These are phyloP conservation scores for Centrapalus pauciflorus DNA, from an alignment of 129 eudicot genomes.

Conservation along the genomic window DNA sequence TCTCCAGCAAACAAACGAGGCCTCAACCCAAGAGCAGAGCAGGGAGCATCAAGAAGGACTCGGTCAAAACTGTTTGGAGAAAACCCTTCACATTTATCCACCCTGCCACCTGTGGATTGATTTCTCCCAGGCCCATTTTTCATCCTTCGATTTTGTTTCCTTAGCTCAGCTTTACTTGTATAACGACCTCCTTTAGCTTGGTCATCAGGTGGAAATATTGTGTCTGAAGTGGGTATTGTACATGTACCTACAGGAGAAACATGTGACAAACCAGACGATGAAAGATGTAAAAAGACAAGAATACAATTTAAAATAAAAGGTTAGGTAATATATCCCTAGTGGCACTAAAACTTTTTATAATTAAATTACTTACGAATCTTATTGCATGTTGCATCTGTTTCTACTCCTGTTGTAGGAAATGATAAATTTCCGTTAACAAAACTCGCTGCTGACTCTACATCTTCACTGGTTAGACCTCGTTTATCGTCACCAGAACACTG, in stretches of 20 bases:
- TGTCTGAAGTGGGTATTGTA: conserved; percentile 4
- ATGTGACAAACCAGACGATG: too few species aligned
- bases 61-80: conserved; percentile 92
- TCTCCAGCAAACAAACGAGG: conserved; percentile 91
- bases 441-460: conserved; percentile 9
- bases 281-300: conserved; percentile 11
- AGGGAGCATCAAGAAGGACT: conserved; percentile 98
- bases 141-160: conserved; percentile 43
- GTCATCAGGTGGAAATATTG: conserved; percentile 28
- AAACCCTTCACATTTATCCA: conserved; percentile 72
- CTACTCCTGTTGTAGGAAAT: conserved; percentile 15
- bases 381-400: background rate
- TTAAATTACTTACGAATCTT: conserved; percentile 16
- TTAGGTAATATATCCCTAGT: too few species aligned
- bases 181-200: conserved; percentile 28
- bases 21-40: conserved; percentile 95
- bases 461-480: conserved; percentile 18
- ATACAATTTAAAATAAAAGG: too few species aligned
- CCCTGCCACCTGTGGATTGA: conserved; percentile 52
- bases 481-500: conserved; percentile 17
- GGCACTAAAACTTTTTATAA: background rate
- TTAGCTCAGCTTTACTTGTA: conserved; percentile 38
- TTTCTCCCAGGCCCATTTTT: conserved; percentile 85
- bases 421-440: conserved; percentile 8
- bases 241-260: background rate